Evolutionary conservation across 169 alveolate genomes (phyloP).

Genomic region (Plasmodium gaboni): DNA sequence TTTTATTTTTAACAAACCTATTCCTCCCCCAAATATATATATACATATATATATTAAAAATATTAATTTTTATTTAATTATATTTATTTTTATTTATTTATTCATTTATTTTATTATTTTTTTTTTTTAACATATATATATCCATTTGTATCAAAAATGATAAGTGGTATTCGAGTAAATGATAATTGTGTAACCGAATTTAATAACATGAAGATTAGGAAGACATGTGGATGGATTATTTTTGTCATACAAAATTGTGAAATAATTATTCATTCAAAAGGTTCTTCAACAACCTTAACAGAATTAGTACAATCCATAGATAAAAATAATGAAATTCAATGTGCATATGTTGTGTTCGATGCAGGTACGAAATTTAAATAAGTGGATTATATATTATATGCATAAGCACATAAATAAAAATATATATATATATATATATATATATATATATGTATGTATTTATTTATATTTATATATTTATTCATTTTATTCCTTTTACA

Average conservation of each 20-base stretch:
- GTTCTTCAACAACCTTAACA: constrained; percentile 27
- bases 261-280: constrained; percentile 70
- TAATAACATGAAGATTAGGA: constrained; percentile 83
- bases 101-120: constrained; percentile 8
- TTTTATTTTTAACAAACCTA: neutral
- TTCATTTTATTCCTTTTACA: constrained; percentile 10
- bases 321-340: constrained; percentile 76
- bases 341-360: constrained; percentile 87
- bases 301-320: constrained; percentile 68
- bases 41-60: neutral
- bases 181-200: constrained; percentile 82
- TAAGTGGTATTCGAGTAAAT: constrained; percentile 86
- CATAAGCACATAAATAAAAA: neutral
- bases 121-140: neutral
- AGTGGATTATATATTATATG: neutral
- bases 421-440: neutral
- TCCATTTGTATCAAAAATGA: constrained; percentile 77
- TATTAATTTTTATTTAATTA: neutral
- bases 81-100: constrained; percentile 4
- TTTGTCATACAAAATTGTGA: constrained; percentile 79
- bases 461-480: neutral
- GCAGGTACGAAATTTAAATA: constrained; percentile 72
- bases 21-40: neutral
- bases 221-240: constrained; percentile 82
- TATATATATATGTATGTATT: neutral